Evolutionary conservation across 129 eudicot genomes (phyloP).

Genomic region (Escallonia rubra): DNA sequence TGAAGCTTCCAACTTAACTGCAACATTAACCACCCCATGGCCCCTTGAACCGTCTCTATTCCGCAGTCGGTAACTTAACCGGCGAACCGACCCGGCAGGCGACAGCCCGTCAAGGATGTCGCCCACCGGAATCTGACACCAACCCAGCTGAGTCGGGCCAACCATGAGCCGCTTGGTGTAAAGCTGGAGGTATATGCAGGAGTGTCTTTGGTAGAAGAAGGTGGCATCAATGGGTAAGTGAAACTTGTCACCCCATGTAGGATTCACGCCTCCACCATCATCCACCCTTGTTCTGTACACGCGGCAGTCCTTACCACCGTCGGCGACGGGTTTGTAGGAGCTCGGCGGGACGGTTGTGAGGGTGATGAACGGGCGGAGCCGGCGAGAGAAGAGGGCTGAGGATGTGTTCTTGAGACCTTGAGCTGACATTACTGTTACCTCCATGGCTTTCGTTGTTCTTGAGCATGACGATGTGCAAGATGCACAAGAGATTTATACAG

Average conservation of each 20-base stretch:
- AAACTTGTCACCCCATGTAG: conserved; percentile 68
- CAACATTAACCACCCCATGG: conserved; percentile 49
- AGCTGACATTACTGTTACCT: conserved; percentile 54
- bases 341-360: conserved; percentile 34
- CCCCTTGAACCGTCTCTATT: conserved; percentile 55
- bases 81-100: conserved; percentile 32
- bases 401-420: conserved; percentile 41
- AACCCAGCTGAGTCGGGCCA: conserved; percentile 42
- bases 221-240: conserved; percentile 29
- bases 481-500: neutral
- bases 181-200: conserved; percentile 40
- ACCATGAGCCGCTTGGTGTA: conserved; percentile 32
- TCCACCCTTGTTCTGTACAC: conserved; percentile 51
- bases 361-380: conserved; percentile 40
- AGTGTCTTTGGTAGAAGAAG: conserved; percentile 15
- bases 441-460: conserved; percentile 16
- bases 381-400: conserved; percentile 26
- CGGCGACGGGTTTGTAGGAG: neutral
- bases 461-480: neutral
- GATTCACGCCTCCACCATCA: conserved; percentile 45
- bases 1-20: conserved; percentile 29
- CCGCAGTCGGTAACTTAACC: conserved; percentile 53
- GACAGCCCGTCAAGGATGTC: conserved; percentile 38
- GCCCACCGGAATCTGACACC: conserved; percentile 50
- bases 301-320: conserved; percentile 5